Base-by-base conservation (phyloP, 495 filamentous ascomycete species). In the Parmelia sp. region DNA sequence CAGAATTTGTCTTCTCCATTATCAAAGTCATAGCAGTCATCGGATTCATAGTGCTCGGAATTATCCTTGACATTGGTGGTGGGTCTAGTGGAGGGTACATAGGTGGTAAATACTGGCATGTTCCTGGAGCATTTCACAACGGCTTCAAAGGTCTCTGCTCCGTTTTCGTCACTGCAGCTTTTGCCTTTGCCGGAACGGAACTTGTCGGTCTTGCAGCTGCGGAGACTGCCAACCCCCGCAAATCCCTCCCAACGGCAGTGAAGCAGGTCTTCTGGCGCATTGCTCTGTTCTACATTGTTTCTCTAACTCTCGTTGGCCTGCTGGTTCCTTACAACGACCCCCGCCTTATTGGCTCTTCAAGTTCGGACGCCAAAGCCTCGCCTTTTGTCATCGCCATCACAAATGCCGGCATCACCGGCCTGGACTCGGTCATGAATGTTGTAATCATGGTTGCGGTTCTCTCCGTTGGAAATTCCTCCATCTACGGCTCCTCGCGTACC, bases 131-230 rank as follows among this genome's bases (percentile, higher is more conserved):
- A 14, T 96, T 97, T 75, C 75, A 92, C 77, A 84, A 95, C 72
- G 92, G 93, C 51, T 96, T 97, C 82, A 95, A 96, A 72, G 93
- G 93, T 47, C 80, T 97, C 17, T 97, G 92, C 80, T 89, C 86
- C 72, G 90, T 96, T 62, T 93, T 97, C 66, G 92, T 97, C 66
- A 94, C 90, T 27, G 91, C 92, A 3, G 90, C 92, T 37, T 96
- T 97, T 70, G 86, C 93, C 62, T 97, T 96, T 69, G 84, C 90
- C 7, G 93, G 93, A 51, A 97, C 92, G 15, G 93, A 97, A 72
- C 77, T 97, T n/a, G 92, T 96, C 60, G 93, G 78, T 64, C 71
- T 81, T 29, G 77, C 79, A 27, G 78, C 78, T 33, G 78, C 78
- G 42, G 78, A 81, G 65, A 71, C 78, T 14, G 71, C 70, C 53